Percentiles rank a stretch among this genome's conserved stretches.
Conservation (phyloP, 2,329 filamentous ascomycete species). For the Apiospora aurea region DNA sequence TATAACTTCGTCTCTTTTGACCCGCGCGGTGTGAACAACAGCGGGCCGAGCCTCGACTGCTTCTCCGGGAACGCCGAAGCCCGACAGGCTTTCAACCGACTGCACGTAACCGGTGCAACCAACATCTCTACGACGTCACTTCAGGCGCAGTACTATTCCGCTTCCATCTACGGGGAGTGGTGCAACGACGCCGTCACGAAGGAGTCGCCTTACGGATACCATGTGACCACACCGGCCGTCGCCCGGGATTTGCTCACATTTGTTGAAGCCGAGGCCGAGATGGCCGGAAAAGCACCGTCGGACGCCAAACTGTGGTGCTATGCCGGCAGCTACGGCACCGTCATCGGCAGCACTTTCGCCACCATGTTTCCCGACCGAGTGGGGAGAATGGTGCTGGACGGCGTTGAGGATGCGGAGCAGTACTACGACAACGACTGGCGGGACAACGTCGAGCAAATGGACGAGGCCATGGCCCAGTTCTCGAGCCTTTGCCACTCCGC, state of each 20-base stretch:
- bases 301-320: constrained; percentile 40
- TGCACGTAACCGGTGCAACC: constrained; percentile 38
- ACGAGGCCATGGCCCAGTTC: constrained; percentile 34
- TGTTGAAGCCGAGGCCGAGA: constrained; percentile 39
- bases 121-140: constrained; percentile 40
- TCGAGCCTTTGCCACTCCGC: constrained; percentile 37
- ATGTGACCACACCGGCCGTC: constrained; percentile 42
- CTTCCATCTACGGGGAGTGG: constrained; percentile 42
- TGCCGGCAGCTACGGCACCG: constrained; percentile 44
- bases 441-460: constrained; percentile 35
- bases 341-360: constrained; percentile 48
- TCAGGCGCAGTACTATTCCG: constrained; percentile 41
- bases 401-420: constrained; percentile 37
- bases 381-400: constrained; percentile 46
- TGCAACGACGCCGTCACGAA: constrained; percentile 40
- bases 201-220: constrained; percentile 39
- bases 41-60: constrained; percentile 39
- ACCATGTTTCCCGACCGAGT: constrained; percentile 50
- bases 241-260: constrained; percentile 42
- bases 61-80: constrained; percentile 40
- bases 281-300: constrained; percentile 32
- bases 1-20: constrained; percentile 52
- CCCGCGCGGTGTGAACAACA: constrained; percentile 49
- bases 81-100: constrained; percentile 36
- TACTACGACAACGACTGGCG: constrained; percentile 31